Percentiles rank a stretch among this genome's conserved stretches.
Conservation (phyloP, 192 early-diverging fungal genomes). For the Obelidium mucronatum region DNA sequence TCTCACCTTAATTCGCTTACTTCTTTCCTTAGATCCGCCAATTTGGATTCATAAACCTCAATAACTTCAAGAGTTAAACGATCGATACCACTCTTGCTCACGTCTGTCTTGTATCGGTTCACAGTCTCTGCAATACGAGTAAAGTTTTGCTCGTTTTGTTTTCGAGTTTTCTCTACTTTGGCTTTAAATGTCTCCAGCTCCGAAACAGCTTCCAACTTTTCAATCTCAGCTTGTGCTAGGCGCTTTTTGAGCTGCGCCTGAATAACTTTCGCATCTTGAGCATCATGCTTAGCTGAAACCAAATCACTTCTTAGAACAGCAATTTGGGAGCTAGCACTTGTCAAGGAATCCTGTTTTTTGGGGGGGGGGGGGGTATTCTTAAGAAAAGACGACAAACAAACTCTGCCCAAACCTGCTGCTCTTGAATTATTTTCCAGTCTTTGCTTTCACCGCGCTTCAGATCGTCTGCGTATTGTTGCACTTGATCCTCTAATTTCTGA, state of each 20-base stretch:
- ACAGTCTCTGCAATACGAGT: constrained; percentile 23
- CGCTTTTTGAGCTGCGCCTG: constrained; percentile 17
- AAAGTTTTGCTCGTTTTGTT: constrained; percentile 44
- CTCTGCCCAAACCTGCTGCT: constrained; percentile 19
- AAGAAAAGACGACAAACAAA: background rate
- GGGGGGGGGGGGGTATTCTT: background rate
- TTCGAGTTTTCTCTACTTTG: constrained; percentile 34
- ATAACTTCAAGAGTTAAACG: constrained; percentile 52
- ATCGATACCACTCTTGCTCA: constrained; percentile 48
- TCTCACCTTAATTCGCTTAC: constrained; percentile 32
- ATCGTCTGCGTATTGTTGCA: background rate
- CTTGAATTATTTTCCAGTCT: constrained; percentile 33
- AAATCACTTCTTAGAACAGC: constrained; percentile 14
- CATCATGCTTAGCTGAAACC: constrained; percentile 27
- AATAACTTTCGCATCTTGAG: constrained; percentile 5
- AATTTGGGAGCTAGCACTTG: constrained; percentile 7
- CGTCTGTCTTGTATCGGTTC: constrained; percentile 38
- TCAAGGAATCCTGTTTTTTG: constrained; percentile 2
- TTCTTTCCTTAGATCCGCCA: constrained; percentile 35
- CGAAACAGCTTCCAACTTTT: background rate
- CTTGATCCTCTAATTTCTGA: background rate
- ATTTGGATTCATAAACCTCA: constrained; percentile 47
- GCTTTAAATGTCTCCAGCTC: constrained; percentile 6
- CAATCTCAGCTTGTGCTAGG: background rate
- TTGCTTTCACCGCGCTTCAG: background rate